Conservation (phyloP, 1,284 basidiomycete species). For the Erythrobasidium hasegawianum region DNA sequence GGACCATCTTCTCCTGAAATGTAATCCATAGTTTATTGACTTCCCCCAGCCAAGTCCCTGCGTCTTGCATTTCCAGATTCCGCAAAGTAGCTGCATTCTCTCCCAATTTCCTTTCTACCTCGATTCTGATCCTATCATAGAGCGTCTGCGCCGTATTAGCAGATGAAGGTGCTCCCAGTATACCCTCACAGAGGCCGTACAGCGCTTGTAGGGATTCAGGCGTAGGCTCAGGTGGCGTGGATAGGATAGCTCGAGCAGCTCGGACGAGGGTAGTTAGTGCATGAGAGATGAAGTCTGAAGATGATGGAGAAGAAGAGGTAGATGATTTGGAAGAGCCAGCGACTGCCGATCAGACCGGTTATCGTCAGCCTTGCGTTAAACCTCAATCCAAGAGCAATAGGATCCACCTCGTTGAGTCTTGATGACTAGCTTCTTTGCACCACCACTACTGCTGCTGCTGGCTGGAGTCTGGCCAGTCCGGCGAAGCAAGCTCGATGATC, state of each 20-base stretch:
- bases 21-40: slow-evolving; percentile 28
- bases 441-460: slow-evolving; percentile 1
- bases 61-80: slow-evolving; percentile 5
- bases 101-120: slow-evolving; percentile 41
- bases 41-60: slow-evolving; percentile 19
- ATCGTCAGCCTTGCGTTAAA: background rate
- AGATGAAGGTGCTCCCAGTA: slow-evolving; percentile 27
- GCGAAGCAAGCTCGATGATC: background rate
- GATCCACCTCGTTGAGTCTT: slow-evolving; percentile 24
- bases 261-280: slow-evolving; percentile 37
- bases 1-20: slow-evolving; percentile 38
- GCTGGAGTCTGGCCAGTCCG: background rate
- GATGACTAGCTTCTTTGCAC: slow-evolving; percentile 30
- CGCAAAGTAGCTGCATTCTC: slow-evolving; percentile 14
- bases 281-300: slow-evolving; percentile 22
- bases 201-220: slow-evolving; percentile 43
- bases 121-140: slow-evolving; percentile 44
- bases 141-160: slow-evolving; percentile 36
- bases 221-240: slow-evolving; percentile 39
- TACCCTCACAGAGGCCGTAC: slow-evolving; percentile 41
- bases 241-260: slow-evolving; percentile 41
- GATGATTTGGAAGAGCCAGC: background rate
- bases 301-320: background rate
- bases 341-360: background rate
- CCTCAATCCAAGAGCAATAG: slow-evolving; percentile 6